These are phyloP conservation scores for Wickerhamomyces queroliae DNA, from an alignment of 805 yeast species.

Conservation along the genomic window DNA sequence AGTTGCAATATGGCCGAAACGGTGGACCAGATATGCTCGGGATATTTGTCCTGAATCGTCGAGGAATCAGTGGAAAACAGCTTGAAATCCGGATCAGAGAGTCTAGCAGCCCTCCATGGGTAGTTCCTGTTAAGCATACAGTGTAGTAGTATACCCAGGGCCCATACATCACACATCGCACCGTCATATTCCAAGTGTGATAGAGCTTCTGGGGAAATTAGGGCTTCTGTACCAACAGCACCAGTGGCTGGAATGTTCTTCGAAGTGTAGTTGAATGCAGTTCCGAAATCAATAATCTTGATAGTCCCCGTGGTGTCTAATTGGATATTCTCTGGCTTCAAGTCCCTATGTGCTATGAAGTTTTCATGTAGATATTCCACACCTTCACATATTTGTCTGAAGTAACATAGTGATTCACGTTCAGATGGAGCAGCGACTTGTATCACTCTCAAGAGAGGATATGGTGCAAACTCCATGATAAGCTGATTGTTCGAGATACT, in stretches of 20 bases:
- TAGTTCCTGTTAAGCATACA: slow-evolving; percentile 55
- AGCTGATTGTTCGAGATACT: slow-evolving; percentile 55
- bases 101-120: slow-evolving; percentile 44
- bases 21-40: slow-evolving; percentile 2
- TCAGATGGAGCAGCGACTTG: slow-evolving; percentile 70
- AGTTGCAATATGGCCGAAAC: slow-evolving; percentile 2
- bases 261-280: slow-evolving; percentile 63
- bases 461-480: slow-evolving; percentile 87
- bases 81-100: slow-evolving; percentile 23
- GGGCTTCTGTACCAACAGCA: slow-evolving; percentile 89
- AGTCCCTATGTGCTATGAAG: slow-evolving; percentile 87
- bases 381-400: slow-evolving; percentile 74
- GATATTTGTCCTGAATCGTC: slow-evolving; percentile 3
- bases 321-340: slow-evolving; percentile 89
- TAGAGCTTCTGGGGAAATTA: slow-evolving; percentile 87
- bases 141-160: slow-evolving; percentile 79
- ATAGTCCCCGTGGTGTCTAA: slow-evolving; percentile 65
- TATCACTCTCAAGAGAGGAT: slow-evolving; percentile 81
- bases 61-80: slow-evolving; percentile 1
- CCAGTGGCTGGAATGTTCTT: slow-evolving; percentile 64
- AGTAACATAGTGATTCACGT: slow-evolving; percentile 69
- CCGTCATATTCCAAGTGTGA: slow-evolving; percentile 67
- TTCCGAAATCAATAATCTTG: slow-evolving; percentile 88
- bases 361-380: slow-evolving; percentile 63
- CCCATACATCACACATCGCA: slow-evolving; percentile 80